Evolutionary conservation across 1,284 basidiomycete species (phyloP), one percentile per base, ranked within the genome.

Genomic region (Phellopilus nigrolimitatus): DNA sequence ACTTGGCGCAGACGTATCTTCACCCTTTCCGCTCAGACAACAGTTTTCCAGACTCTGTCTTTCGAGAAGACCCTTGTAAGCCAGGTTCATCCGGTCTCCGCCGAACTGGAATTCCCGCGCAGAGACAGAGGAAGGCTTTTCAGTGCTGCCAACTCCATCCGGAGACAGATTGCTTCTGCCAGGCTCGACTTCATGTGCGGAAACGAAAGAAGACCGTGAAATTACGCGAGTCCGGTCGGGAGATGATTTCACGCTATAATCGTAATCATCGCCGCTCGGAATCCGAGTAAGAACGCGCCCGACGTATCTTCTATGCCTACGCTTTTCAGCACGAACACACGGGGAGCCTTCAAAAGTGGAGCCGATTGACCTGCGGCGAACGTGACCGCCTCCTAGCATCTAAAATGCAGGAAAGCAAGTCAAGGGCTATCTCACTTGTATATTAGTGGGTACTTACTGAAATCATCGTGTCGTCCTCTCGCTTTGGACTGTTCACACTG

Each of bases 401-500:
- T 88, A 21, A 56, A 1, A 42, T 46, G 27, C 17, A 39, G 28
- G n/a, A 31, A 60, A n/a, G 59, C 46, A 28, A 12, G 8, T 30
- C 50, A 39, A 57, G 54, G 28, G 45, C 38, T 39, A 25, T 46
- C 1, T 17, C 3, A 46, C 12, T 8, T 19, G 36, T 40, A 10
- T 30, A n/a, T 22, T 31, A 0, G 24, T 37, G 17, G 7, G 22
- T 17, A 68, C 82, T 61, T 65, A 87, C 86, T 42, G 77, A 79
- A 49, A 89, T 82, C 85, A 89, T 86, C 0, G 86, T 89, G 56
- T 89, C 86, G 56, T 88, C 84, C 31, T 88, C 84, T 57, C 74
- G 73, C 24, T 68, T 65, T 0, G 79, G 74, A 55, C 75, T 78
- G 39, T 79, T 75, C 9, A 66, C 61, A 47, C 74, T 80, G 10